Evolutionary conservation across 129 eudicot species (phyloP).

Genomic region (Silybum marianum): DNA sequence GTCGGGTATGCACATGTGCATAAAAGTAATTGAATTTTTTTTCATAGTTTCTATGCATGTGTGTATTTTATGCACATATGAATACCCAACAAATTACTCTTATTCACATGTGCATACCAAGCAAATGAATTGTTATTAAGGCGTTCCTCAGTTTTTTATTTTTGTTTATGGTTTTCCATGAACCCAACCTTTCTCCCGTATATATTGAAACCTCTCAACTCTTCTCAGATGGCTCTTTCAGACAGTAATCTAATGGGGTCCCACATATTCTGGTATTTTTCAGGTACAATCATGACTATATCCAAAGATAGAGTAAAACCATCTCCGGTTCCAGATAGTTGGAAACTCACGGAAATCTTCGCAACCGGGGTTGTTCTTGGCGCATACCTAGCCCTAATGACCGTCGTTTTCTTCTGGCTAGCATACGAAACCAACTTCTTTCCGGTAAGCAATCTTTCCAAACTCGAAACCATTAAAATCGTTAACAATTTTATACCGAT

Average conservation of each 20-base stretch:
- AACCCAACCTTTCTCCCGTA: no score
- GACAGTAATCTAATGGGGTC: not conserved
- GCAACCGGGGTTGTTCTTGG: constrained; percentile 88
- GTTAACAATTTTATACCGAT: not conserved
- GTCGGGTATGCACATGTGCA: no score
- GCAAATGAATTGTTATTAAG: no score
- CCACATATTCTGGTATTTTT: not conserved
- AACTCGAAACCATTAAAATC: not conserved
- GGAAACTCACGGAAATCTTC: constrained; percentile 86
- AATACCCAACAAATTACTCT: no score
- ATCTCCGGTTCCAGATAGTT: constrained; percentile 82
- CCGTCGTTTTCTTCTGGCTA: constrained; percentile 74
- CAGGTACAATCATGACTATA: constrained; percentile 92
- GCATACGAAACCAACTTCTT: constrained; percentile 79
- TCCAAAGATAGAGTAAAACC: constrained; percentile 93
- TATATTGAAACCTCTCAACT: not conserved
- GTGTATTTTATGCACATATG: no score
- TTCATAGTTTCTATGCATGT: no score
- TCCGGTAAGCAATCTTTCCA: constrained; percentile 42
- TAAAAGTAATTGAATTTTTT: no score
- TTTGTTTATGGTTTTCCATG: no score
- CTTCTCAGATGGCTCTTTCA: not conserved
- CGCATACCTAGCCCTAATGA: constrained; percentile 71
- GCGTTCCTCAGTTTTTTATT: no score
- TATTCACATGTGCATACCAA: no score